Base-by-base conservation (phyloP, 2,329 filamentous ascomycete genomes). In the Colletotrichum incanum region DNA sequence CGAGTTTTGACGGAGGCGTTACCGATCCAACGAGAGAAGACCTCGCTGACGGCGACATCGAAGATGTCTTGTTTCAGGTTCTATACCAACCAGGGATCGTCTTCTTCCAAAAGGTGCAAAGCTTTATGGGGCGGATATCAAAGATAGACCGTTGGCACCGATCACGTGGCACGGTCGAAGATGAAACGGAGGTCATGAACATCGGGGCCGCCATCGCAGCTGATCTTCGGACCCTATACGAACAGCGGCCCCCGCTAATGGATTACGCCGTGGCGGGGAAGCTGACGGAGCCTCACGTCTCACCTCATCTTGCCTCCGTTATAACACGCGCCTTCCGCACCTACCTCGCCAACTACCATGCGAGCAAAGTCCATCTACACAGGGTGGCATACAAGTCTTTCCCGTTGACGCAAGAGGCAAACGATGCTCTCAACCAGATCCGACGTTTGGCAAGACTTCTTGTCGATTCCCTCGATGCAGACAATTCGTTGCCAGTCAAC, bases 31-130 rank as follows among this genome's bases (percentile, higher is more conserved):
- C 50, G 1, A 54, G 49, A 56, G 76, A 73, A 37, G 73, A 74
- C 41, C 18, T 67, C 3, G 71, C 77, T 1, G 78, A 82, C 28
- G 76, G 79, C 14, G 83, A 85, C 60, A 83, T 83, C 16, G 85
- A 88, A 60, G 86, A 89, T 50, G 84, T 87, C 1, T 78, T 90
- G 0, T 89, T 89, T 71, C 86, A 89, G 71, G 83, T 87, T 0
- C 77, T 89, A 3, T 89, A 88, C 73, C 85, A 88, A n/a, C 87
- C 87, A 0, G 87, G 87, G 0, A 84, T 89, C 26, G 80, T 87
- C 3, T 90, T 90, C 77, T 90, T 88, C 74, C 87, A 90, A 66
- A 87, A 89, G 72, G 86, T 89, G 0, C 88, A 88, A 76, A 87
- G 85, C 43, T 89, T 89, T 76, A 88, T 89, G 80, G 88, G 88